A percentile compares a stretch with the other conserved stretches of the same genome.
These are phyloP conservation scores for Fusarium oxysporum DNA, from an alignment of 2,329 filamentous ascomycete genomes.

Conservation along the genomic window DNA sequence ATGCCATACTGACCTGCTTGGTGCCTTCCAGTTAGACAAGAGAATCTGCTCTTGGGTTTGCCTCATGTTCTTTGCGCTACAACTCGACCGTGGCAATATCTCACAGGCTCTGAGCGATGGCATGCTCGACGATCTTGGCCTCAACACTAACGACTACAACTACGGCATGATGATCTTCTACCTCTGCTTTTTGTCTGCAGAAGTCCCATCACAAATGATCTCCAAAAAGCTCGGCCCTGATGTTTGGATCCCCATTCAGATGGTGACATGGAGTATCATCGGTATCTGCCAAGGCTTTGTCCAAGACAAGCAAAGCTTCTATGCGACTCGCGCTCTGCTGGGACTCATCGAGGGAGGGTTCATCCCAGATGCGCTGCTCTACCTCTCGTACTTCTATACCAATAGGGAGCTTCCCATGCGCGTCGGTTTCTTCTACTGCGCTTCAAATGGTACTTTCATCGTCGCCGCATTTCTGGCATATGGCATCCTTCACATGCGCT, in stretches of 20 bases:
- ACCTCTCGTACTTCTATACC: constrained; percentile 77
- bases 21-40: constrained; percentile 44
- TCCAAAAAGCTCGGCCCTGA: constrained; percentile 68
- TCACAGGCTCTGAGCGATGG: constrained; percentile 60
- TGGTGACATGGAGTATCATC: constrained; percentile 56
- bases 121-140: constrained; percentile 56
- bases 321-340: constrained; percentile 58
- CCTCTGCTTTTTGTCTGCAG: constrained; percentile 47
- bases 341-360: constrained; percentile 22
- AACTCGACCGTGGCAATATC: constrained; percentile 63
- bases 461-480: constrained; percentile 47
- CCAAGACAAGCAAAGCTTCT: constrained; percentile 46
- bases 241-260: constrained; percentile 69
- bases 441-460: constrained; percentile 4
- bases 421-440: constrained; percentile 75
- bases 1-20: not conserved
- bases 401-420: constrained; percentile 64
- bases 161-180: constrained; percentile 49
- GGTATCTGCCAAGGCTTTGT: constrained; percentile 51
- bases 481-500: constrained; percentile 66
- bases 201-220: constrained; percentile 70
- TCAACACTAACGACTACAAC: constrained; percentile 57
- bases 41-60: constrained; percentile 52
- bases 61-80: constrained; percentile 56
- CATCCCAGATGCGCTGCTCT: constrained; percentile 58